Evolutionary conservation across 768 basidiomycete genomes (phyloP), one percentile per base, ranked within the genome.

Genomic region (Phylloporus arenicola): DNA sequence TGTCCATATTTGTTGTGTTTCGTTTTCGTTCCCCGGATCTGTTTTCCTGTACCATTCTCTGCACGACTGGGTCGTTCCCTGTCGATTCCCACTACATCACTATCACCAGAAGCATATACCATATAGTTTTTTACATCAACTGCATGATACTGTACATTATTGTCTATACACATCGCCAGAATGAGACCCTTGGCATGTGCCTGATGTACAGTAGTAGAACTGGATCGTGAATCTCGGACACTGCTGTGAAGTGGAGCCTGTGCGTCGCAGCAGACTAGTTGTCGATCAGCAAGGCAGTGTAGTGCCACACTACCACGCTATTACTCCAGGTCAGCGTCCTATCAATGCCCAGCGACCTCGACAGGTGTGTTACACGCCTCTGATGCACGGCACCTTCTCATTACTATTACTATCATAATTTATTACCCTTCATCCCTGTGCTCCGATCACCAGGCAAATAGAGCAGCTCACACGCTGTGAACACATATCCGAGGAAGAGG

Each of bases 401-500:
- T 52, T 41, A 53, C 45, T 31, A 33, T 46, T 34, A 6, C 31
- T 8, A 34, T 35, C 34, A 8, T 35, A 14, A n/a, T 19, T 13
- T 12, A 13, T 31, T 31, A 31, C 40, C 53, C 63, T 62, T 63
- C 57, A 64, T 59, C 51, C 42, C 49, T 50, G 30, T 51, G 30
- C 22, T 45, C 64, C 59, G 62, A 59, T 65, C 64, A 64, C 35
- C 68, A 96, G 93, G 65, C 94, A 97, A 75, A 97, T 98, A 53
- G 91, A 86, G 57, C 93, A 95, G 66, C 82, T 98, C 44, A 81
- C 84, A 65, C 86, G 88, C 52, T 98, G 95, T 71, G 90, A 96
- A 61, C 88, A 88, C 50, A 94, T 99, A 61, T 89, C 92, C 24
- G 95, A 99, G 69, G 88, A 91, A 52, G 86, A 95, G 60, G 96